Base-by-base conservation (phyloP, 2,329 filamentous ascomycete species). In the Penicillium sp. region DNA sequence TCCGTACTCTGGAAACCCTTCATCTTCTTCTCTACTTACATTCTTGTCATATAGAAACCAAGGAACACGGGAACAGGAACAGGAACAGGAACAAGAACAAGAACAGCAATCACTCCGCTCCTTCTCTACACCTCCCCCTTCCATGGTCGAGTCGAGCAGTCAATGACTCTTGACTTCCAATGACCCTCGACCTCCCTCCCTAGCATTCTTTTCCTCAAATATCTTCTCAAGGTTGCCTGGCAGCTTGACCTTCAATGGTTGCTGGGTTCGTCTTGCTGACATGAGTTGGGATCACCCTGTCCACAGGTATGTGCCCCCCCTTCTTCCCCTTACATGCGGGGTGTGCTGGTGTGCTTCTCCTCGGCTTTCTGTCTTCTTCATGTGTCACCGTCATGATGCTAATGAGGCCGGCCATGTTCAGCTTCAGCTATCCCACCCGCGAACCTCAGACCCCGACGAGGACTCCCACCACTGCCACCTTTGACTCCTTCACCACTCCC, bases 281-380 rank as follows among this genome's bases (percentile, higher is more conserved):
- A 73, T 73, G 71, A 73, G 66, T 72, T 73, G 69, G 70, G 71
- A 73, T 69, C 66, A 70, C 52, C 71, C 71, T 60, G 66, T 72
- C 61, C 70, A 73, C 66, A 73, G 71, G 71, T 73, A 68, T 67
- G 70, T 44, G 35, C 45, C 40, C 49, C 53, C 48, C 51, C 49
- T 47, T 49, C 31, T 46, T 44, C 47, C 47, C 47, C 41, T 46
- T 46, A 20, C 41, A 47, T 56, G 58, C 54, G 57, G 56, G 53
- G 53, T 45, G 37, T 47, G 18, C 33, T 28, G 52, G 51, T 45
- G 37, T 47, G 33, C 33, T 28, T 51, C 28, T 45, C 24, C 27
- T 44, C 44, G 6, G 38, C 31, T 44, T 31, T 49, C 18, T 29
- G 12, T 52, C 15, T 20, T 46, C 38, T 46, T 18, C n/a, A 47